These are phyloP conservation scores for Marasmius sp. DNA, from an alignment of 1,284 basidiomycete species.

Conservation along the genomic window DNA sequence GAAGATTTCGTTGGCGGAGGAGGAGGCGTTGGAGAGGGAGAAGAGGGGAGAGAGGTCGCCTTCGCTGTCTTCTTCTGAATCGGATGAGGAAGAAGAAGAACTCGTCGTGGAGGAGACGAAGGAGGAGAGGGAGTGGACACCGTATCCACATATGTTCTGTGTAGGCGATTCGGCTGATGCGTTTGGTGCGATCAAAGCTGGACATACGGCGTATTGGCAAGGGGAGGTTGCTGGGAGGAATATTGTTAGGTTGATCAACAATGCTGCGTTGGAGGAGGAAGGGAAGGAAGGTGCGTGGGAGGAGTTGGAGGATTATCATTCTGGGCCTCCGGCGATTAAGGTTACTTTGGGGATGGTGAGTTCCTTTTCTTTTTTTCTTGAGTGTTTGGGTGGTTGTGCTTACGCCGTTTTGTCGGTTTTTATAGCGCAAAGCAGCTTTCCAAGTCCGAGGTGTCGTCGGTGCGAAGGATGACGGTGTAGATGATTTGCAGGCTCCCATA, in stretches of 20 bases:
- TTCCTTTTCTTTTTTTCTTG: background rate
- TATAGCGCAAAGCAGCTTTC: constrained; percentile 37
- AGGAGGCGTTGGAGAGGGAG: constrained; percentile 5
- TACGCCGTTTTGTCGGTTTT: background rate
- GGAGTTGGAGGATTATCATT: constrained; percentile 53
- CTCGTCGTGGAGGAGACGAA: too few relatives aligned
- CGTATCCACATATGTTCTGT: constrained; percentile 62
- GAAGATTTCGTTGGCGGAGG: constrained; percentile 16
- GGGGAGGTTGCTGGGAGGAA: constrained; percentile 56
- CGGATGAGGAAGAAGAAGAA: constrained; percentile 18
- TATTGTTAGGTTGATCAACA: constrained; percentile 44
- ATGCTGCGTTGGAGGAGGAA: background rate
- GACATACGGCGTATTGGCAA: constrained; percentile 69
- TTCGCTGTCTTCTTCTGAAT: constrained; percentile 36
- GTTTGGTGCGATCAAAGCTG: constrained; percentile 69
- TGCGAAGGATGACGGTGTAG: constrained; percentile 40
- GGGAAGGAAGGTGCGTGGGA: constrained; percentile 18
- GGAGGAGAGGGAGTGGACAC: constrained; percentile 24
- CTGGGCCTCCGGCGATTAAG: constrained; percentile 59
- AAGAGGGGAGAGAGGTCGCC: constrained; percentile 17
- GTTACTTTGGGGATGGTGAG: constrained; percentile 53
- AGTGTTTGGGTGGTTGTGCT: background rate
- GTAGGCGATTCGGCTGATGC: constrained; percentile 72
- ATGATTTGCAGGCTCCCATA: constrained; percentile 43
- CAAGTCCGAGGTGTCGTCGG: constrained; percentile 43